Evolutionary conservation across 352 stramenopile species (phyloP), one percentile per base, ranked within the genome.

Genomic region (Globisporangium solare): DNA sequence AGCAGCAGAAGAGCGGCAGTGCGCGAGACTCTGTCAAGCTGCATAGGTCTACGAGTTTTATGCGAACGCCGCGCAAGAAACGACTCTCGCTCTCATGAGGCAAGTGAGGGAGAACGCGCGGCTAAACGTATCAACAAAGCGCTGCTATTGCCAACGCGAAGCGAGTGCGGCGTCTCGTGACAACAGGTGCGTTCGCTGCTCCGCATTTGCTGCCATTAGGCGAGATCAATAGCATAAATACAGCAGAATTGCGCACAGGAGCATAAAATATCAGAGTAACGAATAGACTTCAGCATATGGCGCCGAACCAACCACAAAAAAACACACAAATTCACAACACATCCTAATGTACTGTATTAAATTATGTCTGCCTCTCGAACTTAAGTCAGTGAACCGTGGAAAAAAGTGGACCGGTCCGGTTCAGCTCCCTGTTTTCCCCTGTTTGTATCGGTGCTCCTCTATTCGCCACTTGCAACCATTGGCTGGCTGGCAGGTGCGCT

Each of bases 401-500:
- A 17, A 42, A 17, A 17, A 12, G 2, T 17, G 39, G 18, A 35
- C 27, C 27, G 27, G 27, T 35, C 39, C 39, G 39, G 39, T 43
- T 43, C 39, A n/a, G 7, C 17, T 43, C 37, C 37, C 17, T n/a
- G 1, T 43, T n/a, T 43, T 43, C 39, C 12, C 17, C 39, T 35
- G 6, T 35, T 35, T 35, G 27, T 10, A 43, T 43, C 39, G 12
- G 12, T 13, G 39, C 10, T 43, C 17, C 7, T 43, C 39, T 43
- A 43, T 43, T 43, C 39, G 12, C 13, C 17, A 43, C 17, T 43
- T 43, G 39, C 21, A 70, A 67, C 58, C 61, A 73, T 62, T 70
- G 61, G 62, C 62, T 70, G 49, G 51, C 52, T 52, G 39, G 14
- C 39, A 20, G n/a, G 24, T 27, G 32, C n/a, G 27, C 58, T 40